These are phyloP conservation scores for Schizopora paradoxa DNA, from an alignment of 1,284 basidiomycete genomes.

Conservation along the genomic window DNA sequence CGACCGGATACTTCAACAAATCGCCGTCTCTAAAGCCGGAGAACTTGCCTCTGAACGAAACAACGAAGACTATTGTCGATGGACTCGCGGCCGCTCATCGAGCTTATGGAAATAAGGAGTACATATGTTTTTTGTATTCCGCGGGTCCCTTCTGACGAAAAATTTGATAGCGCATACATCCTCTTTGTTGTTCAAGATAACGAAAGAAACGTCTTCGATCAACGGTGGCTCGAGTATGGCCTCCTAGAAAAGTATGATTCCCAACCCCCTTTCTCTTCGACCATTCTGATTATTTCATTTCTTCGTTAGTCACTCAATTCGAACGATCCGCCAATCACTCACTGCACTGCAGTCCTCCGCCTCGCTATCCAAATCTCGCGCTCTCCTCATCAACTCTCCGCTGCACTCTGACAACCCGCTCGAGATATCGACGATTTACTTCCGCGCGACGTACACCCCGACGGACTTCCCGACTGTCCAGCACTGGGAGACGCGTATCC, in stretches of 20 bases:
- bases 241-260: conserved; percentile 61
- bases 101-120: conserved; percentile 62
- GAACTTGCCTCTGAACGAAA: conserved; percentile 74
- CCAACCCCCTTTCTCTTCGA: background rate
- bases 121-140: conserved; percentile 19
- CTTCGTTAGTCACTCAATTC: conserved; percentile 61
- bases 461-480: conserved; percentile 64
- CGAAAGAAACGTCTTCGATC: conserved; percentile 97
- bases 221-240: conserved; percentile 84
- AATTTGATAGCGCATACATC: conserved; percentile 52
- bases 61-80: conserved; percentile 62
- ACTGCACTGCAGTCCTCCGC: conserved; percentile 54
- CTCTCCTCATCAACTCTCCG: conserved; percentile 39
- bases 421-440: conserved; percentile 85
- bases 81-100: conserved; percentile 80
- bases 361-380: conserved; percentile 38
- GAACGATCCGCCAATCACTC: conserved; percentile 71
- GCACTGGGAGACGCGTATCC: conserved; percentile 68
- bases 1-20: conserved; percentile 61
- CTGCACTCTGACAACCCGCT: conserved; percentile 27
- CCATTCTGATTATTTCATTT: background rate
- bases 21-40: conserved; percentile 49
- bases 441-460: conserved; percentile 84
- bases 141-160: conserved; percentile 7
- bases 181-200: conserved; percentile 87